phyloP scores from a whole-genome alignment of 108 stramenopile genomes.

The Parietichytrium sp. region DNA sequence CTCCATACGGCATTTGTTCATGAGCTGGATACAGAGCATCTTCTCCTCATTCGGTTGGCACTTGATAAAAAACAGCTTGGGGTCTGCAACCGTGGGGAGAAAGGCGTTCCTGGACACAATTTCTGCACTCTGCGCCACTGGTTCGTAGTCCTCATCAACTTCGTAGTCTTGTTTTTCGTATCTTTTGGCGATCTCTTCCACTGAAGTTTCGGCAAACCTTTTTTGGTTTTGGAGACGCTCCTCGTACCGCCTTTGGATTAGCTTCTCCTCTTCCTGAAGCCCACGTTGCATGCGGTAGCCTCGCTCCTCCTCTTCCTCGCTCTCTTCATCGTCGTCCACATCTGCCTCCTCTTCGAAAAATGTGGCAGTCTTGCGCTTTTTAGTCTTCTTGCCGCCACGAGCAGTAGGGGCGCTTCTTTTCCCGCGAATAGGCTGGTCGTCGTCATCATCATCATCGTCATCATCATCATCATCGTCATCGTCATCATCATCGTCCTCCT shows the following conservation, averaged over 20 bases:
- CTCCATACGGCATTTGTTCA: slow-evolving; percentile 83
- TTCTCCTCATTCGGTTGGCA: slow-evolving; percentile 81
- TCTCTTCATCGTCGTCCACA: slow-evolving; percentile 72
- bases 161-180: slow-evolving; percentile 48
- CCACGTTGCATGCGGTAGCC: not conserved
- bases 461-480: slow-evolving; percentile 67
- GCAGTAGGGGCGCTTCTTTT: slow-evolving; percentile 70
- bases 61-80: slow-evolving; percentile 86
- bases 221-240: not conserved
- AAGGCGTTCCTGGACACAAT: slow-evolving; percentile 86
- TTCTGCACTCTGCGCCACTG: no score
- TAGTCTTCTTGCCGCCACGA: slow-evolving; percentile 32
- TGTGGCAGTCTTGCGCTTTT: slow-evolving; percentile 37
- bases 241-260: no score
- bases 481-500: slow-evolving; percentile 76
- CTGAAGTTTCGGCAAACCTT: not conserved
- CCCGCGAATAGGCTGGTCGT: slow-evolving; percentile 71
- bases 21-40: slow-evolving; percentile 81
- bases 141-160: slow-evolving; percentile 45
- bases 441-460: slow-evolving; percentile 68
- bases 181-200: slow-evolving; percentile 33
- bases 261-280: slow-evolving; percentile 51
- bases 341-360: slow-evolving; percentile 52
- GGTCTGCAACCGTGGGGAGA: slow-evolving; percentile 87
- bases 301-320: not conserved